These are phyloP conservation scores for Corylus heterophylla DNA, from an alignment of 306 rosid genomes.

Conservation along the genomic window DNA sequence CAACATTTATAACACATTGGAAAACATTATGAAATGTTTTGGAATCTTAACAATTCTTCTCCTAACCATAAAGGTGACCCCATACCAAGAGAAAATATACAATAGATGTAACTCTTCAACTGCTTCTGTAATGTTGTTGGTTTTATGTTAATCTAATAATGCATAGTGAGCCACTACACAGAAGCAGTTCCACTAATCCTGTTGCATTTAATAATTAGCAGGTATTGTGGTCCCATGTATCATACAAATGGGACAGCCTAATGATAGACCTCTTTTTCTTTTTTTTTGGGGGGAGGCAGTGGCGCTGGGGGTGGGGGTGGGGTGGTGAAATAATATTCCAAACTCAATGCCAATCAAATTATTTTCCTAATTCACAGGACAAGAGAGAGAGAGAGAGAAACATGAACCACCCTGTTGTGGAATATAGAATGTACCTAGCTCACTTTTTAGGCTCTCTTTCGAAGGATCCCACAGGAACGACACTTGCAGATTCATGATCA, in stretches of 20 bases:
- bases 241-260: not conserved
- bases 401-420: not conserved
- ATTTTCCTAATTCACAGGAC: not conserved
- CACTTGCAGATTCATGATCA: conserved; percentile 37
- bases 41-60: not conserved
- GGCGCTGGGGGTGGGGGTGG: not conserved
- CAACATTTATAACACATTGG: not conserved
- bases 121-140: not conserved
- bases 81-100: not conserved
- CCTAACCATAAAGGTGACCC: not conserved
- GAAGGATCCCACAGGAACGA: conserved; percentile 36
- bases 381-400: not conserved
- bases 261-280: not conserved
- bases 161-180: not conserved
- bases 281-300: not conserved
- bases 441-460: conserved; percentile 31
- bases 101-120: not conserved
- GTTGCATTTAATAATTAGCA: not conserved
- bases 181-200: not conserved
- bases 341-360: conserved; percentile 1
- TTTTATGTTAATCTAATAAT: not conserved
- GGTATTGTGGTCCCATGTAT: not conserved
- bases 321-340: not conserved
- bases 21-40: not conserved
- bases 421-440: conserved; percentile 21